A percentile compares a stretch with the other conserved stretches of the same genome.
phyloP scores from a whole-genome alignment of 2,329 filamentous ascomycete species.

The Hypoxylon sp. region DNA sequence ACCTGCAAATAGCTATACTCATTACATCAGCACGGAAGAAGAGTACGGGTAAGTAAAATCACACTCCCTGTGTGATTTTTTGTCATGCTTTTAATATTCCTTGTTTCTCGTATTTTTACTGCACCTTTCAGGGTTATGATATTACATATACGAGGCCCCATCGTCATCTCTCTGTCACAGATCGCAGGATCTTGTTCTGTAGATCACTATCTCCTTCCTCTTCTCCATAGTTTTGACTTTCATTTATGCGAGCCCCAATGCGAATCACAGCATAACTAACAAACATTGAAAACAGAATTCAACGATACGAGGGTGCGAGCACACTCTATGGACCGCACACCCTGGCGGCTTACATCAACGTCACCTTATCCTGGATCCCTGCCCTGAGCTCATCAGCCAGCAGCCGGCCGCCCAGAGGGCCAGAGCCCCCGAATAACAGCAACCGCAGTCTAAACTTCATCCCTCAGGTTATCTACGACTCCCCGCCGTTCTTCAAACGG shows the following conservation, averaged over 20 bases:
- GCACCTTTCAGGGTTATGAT: background rate
- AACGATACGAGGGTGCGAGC: slow-evolving; percentile 92
- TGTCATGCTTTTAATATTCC: background rate
- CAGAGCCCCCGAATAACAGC: slow-evolving; percentile 82
- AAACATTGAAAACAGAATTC: slow-evolving; percentile 65
- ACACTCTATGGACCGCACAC: slow-evolving; percentile 90
- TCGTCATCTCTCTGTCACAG: slow-evolving; percentile 27
- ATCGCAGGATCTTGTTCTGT: slow-evolving; percentile 10
- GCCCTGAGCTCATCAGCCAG: slow-evolving; percentile 70
- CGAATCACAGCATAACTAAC: slow-evolving; percentile 12
- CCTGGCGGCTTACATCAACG: slow-evolving; percentile 87
- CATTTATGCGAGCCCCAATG: slow-evolving; percentile 28
- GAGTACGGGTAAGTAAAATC: slow-evolving; percentile 73
- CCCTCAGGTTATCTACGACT: slow-evolving; percentile 81
- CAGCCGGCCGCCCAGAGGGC: slow-evolving; percentile 62
- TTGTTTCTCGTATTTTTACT: slow-evolving; percentile 9
- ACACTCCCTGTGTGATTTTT: slow-evolving; percentile 1
- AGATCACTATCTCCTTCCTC: background rate
- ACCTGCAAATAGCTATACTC: slow-evolving; percentile 91
- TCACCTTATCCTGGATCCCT: slow-evolving; percentile 78
- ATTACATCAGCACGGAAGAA: slow-evolving; percentile 84
- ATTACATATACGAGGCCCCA: background rate
- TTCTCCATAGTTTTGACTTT: slow-evolving; percentile 19
- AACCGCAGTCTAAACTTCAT: slow-evolving; percentile 84
- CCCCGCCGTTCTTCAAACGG: slow-evolving; percentile 71